Evolutionary conservation across 2,329 filamentous ascomycete species (phyloP), one percentile per base, ranked within the genome.

Genomic region (Ustilaginoidea virens): DNA sequence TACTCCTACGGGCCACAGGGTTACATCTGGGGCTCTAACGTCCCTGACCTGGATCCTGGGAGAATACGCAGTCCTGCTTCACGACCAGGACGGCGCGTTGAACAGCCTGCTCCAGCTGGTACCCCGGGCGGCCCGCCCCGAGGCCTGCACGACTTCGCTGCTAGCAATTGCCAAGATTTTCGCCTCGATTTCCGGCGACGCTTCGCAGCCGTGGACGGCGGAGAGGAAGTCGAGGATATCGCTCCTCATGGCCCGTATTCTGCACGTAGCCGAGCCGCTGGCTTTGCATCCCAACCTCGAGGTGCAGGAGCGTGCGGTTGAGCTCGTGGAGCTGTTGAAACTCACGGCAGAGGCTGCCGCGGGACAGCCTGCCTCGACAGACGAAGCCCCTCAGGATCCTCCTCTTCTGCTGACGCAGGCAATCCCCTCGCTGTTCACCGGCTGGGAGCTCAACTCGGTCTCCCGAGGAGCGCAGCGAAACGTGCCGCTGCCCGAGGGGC

Each of bases 251-350:
- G 79, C 80, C 17, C 73, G 85, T 2, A 73, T 94, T 5, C 69
- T 92, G 13, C 72, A 90, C 47, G 78, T 81, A 27, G 59, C 93
- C 14, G 86, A 96, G 43, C 70, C 75, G 1, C 54, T 96, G 11
- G 73, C 75, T 1, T 63, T 76, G 23, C 83, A 96, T 48, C 86
- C 87, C 0, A 82, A 75, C 42, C 63, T 98, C 1, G 90, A 98
- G 48, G 85, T 98, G 4, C 90, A 98, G 53, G 90, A 96, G 51
- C 73, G 90, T 32, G 79, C 86, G 3, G 86, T 94, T 2, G 86
- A 94, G 47, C 92, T 93, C 42, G 67, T 85, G 0, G 90, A 98
- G 48, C 63, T 96, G 9, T 70, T 96, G 44, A 83, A 83, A 33
- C 63, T 98, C 25, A 83, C 82, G 2, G 74, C 75, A 1, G 90